phyloP scores from a whole-genome alignment of 768 basidiomycete species.

The Tricholoma sp. region DNA sequence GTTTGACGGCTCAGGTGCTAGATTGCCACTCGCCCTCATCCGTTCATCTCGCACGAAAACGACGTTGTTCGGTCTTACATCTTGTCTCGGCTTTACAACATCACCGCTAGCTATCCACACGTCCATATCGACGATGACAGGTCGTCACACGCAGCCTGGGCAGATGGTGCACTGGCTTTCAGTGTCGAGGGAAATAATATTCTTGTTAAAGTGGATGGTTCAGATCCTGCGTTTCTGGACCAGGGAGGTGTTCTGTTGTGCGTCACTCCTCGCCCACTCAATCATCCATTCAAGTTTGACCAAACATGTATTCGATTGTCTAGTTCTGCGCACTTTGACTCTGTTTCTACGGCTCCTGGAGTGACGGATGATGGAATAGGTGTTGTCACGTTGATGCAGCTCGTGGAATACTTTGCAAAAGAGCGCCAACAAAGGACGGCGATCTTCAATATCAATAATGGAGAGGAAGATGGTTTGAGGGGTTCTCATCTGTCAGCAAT shows the following conservation, averaged over 20 bases:
- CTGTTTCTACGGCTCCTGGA: conserved; percentile 68
- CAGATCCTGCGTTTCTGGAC: conserved; percentile 24
- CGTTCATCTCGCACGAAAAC: conserved; percentile 74
- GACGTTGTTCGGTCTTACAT: conserved; percentile 59
- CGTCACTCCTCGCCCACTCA: not conserved
- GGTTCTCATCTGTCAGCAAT: conserved; percentile 57
- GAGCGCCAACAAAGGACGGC: conserved; percentile 40
- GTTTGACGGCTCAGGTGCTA: not conserved
- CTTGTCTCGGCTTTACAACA: conserved; percentile 42
- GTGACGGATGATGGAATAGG: conserved; percentile 57
- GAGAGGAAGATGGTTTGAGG: conserved; percentile 73
- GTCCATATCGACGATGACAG: conserved; percentile 49
- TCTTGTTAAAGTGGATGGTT: conserved; percentile 55
- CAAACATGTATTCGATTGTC: conserved; percentile 32
- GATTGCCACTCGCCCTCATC: conserved; percentile 65
- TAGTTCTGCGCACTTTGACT: conserved; percentile 78
- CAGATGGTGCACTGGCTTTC: conserved; percentile 17
- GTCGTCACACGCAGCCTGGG: conserved; percentile 44
- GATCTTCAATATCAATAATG: conserved; percentile 83
- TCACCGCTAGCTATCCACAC: conserved; percentile 37
- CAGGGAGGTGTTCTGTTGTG: conserved; percentile 18
- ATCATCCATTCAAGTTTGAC: not conserved
- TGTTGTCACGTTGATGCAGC: conserved; percentile 18
- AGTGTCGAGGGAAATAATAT: conserved; percentile 70
- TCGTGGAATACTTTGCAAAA: conserved; percentile 46